Base-by-base conservation (phyloP, 305 asterid species). In the Fraxinus nigra region DNA sequence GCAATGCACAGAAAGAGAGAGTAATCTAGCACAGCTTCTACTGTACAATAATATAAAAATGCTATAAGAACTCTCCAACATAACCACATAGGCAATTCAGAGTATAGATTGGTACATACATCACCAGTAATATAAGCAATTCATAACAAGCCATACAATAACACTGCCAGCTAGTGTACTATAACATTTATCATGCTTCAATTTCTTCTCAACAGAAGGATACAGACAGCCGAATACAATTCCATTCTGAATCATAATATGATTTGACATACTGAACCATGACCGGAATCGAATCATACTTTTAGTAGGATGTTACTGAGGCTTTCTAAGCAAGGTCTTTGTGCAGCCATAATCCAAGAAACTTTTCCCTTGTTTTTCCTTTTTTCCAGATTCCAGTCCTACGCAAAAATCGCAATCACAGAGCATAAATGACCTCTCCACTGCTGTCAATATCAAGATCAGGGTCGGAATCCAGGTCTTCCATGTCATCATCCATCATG, bases 401-500 rank as follows among this genome's bases (percentile, higher is more conserved):
- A 22, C 18, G 46, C 48, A 32, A 20, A 22, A 78, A 75, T 30
- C 13, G 76, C 8, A 38, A 85, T 93, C 90, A 95, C 90, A 94
- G 88, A 3, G 99, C 98, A 82, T 91, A 92, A 77, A 95, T 91
- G 79, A 96, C 88, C 88, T 96, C 99, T 16, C 99, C 99, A 3
- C 99, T 96, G 93, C 99, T 96, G 88, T 96, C 99, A 73, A 94
- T 80, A 75, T 96, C 99, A n/a, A 96, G 93, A 84, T 94, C 98
- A 20, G 97, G 99, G 81, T 95, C 99, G 1, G 98, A 92, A 81
- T 94, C 97, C 16, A 93, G 86, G 91, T 94, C 99, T 0, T 93
- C 97, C 92, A 93, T 89, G 91, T 96, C 98, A 79, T 96, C 97
- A 18, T 96, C 99, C 95, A 96, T 91, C 91, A 92, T 82, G 82